Percentiles rank a stretch among this genome's conserved stretches.
phyloP scores from a whole-genome alignment of 495 filamentous ascomycete species.

The Elasticomyces elasticus region DNA sequence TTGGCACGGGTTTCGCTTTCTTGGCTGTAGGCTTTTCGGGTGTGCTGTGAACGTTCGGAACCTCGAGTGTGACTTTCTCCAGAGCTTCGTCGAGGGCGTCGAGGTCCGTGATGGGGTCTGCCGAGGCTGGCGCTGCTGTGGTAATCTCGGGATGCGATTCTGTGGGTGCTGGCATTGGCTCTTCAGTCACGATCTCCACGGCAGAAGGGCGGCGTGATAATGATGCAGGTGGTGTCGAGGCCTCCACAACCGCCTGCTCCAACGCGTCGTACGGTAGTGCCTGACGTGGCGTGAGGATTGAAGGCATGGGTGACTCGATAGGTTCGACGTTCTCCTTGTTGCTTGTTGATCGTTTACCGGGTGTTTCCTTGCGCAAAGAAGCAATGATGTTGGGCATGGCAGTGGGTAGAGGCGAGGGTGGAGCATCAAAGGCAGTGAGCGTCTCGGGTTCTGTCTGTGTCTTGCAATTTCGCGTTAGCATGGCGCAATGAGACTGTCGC shows the following conservation, averaged over 20 bases:
- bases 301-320: not conserved
- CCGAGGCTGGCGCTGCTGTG: constrained; percentile 14
- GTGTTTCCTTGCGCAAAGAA: constrained; percentile 13
- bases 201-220: not conserved
- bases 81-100: constrained; percentile 60
- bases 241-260: constrained; percentile 10
- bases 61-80: constrained; percentile 41
- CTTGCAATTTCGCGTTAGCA: not conserved
- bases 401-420: constrained; percentile 12
- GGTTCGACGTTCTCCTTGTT: constrained; percentile 25
- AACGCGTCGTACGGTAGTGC: constrained; percentile 10
- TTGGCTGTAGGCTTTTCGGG: constrained; percentile 14
- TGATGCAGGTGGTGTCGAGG: constrained; percentile 3
- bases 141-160: not conserved
- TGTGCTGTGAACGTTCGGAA: constrained; percentile 10
- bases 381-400: constrained; percentile 11
- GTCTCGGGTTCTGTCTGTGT: not conserved
- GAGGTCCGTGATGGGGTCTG: constrained; percentile 58
- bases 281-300: not conserved
- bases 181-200: not conserved
- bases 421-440: not conserved
- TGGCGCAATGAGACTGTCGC: no score
- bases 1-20: constrained; percentile 14
- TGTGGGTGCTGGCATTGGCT: not conserved
- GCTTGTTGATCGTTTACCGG: constrained; percentile 18